Percentiles rank a stretch among this genome's conserved stretches.
These are phyloP conservation scores for Skeletonema grethae DNA, from an alignment of 108 stramenopile genomes.

Conservation along the genomic window DNA sequence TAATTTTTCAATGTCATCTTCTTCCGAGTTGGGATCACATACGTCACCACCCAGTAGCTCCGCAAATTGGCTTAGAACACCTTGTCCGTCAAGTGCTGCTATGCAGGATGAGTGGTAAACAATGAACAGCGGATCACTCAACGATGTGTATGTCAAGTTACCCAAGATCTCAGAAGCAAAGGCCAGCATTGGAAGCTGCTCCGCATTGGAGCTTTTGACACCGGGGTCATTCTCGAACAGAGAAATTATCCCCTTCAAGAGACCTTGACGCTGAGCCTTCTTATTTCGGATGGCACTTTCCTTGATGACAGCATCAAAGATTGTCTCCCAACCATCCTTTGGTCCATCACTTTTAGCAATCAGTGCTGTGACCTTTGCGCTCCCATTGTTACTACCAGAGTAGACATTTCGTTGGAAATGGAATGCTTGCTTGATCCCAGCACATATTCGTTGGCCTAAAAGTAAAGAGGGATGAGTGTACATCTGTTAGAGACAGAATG, in stretches of 20 bases:
- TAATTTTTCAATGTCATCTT: slow-evolving; percentile 69
- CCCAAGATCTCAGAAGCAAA: slow-evolving; percentile 84
- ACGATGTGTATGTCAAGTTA: slow-evolving; percentile 73
- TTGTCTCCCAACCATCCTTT: slow-evolving; percentile 57
- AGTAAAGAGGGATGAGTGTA: not conserved
- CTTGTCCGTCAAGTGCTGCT: slow-evolving; percentile 64
- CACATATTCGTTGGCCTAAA: slow-evolving; percentile 55
- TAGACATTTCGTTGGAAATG: slow-evolving; percentile 73
- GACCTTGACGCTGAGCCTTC: slow-evolving; percentile 71
- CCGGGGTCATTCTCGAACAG: slow-evolving; percentile 43
- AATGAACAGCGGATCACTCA: slow-evolving; percentile 77
- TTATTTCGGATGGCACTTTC: slow-evolving; percentile 68
- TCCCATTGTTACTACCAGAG: slow-evolving; percentile 41
- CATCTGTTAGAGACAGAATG: not conserved
- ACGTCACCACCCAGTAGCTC: slow-evolving; percentile 60
- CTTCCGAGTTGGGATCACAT: slow-evolving; percentile 65
- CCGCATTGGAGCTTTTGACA: slow-evolving; percentile 23
- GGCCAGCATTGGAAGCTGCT: slow-evolving; percentile 63
- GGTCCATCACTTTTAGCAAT: slow-evolving; percentile 47
- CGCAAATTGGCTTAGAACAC: slow-evolving; percentile 63
- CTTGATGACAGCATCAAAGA: slow-evolving; percentile 80
- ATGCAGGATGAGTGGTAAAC: slow-evolving; percentile 65
- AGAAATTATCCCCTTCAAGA: slow-evolving; percentile 55
- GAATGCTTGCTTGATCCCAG: slow-evolving; percentile 76
- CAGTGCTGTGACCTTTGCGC: slow-evolving; percentile 57